phyloP scores from a whole-genome alignment of 2,329 filamentous ascomycete species.

The Fusarium sublunatum region DNA sequence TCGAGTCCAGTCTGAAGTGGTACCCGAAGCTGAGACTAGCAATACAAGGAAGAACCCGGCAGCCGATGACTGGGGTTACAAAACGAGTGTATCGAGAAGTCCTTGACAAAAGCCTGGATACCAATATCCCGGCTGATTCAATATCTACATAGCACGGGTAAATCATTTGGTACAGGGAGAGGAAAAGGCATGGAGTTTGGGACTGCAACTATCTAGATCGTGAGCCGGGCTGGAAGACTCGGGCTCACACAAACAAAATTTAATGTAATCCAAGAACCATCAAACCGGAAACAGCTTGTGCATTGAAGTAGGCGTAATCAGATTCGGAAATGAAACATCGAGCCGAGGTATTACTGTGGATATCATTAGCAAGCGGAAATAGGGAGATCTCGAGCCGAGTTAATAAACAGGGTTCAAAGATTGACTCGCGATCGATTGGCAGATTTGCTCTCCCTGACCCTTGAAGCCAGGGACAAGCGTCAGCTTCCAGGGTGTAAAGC shows the following conservation, averaged over 20 bases:
- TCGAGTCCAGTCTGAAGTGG: conserved; percentile 31
- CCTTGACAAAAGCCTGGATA: conserved; percentile 1
- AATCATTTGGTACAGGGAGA: not conserved
- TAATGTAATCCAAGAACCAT: conserved; percentile 19
- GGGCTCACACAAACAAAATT: not conserved
- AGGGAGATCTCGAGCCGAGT: conserved; percentile 19
- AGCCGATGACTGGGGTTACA: conserved; percentile 34
- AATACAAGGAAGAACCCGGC: conserved; percentile 10
- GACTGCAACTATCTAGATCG: not conserved
- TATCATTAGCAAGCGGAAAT: not conserved
- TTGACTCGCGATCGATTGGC: not conserved
- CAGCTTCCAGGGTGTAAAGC: not conserved
- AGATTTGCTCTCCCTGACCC: no score
- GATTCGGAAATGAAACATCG: not conserved
- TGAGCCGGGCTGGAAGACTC: not conserved
- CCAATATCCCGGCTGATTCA: not conserved
- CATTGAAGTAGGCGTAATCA: not conserved
- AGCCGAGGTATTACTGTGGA: not conserved
- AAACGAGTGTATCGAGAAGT: conserved; percentile 12
- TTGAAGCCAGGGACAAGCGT: not conserved
- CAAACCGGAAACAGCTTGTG: not conserved
- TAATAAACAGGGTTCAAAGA: not conserved
- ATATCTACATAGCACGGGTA: not conserved
- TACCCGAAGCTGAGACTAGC: not conserved
- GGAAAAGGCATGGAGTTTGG: not conserved